Evolutionary conservation across 1,284 basidiomycete species (phyloP).

Genomic region (Baeospora myosura): DNA sequence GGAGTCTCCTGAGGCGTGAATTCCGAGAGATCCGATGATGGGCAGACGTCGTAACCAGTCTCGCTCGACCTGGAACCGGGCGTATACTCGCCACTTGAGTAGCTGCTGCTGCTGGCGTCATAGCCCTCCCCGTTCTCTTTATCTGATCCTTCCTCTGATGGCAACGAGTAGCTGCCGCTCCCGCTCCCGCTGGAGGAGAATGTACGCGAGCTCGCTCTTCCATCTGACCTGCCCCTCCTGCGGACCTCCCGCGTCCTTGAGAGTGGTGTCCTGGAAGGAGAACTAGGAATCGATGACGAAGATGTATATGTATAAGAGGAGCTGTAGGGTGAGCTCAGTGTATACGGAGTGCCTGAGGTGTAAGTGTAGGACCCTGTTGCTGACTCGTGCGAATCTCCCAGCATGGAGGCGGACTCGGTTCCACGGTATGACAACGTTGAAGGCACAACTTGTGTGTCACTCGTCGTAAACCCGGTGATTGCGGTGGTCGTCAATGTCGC

Average conservation of each 20-base stretch:
- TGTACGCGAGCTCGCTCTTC: constrained; percentile 30
- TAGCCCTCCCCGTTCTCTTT: constrained; percentile 17
- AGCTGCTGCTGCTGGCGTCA: constrained; percentile 18
- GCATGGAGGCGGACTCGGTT: constrained; percentile 46
- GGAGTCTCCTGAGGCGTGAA: constrained; percentile 19
- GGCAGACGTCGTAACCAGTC: constrained; percentile 43
- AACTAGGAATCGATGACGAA: constrained; percentile 18
- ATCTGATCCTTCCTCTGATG: constrained; percentile 16
- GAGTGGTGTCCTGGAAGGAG: constrained; percentile 27
- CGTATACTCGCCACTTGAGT: constrained; percentile 15
- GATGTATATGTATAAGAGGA: constrained; percentile 22
- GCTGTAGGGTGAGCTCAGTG: constrained; percentile 21
- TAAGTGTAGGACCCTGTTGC: constrained; percentile 23
- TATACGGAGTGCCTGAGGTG: constrained; percentile 22
- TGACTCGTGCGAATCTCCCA: constrained; percentile 48
- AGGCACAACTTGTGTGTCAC: constrained; percentile 39
- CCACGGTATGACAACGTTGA: constrained; percentile 52
- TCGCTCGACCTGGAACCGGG: constrained; percentile 30
- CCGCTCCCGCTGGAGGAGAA: constrained; percentile 26
- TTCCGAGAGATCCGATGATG: constrained; percentile 39
- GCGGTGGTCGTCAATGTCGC: constrained; percentile 4
- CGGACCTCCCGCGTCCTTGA: constrained; percentile 54
- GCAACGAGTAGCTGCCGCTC: constrained; percentile 9
- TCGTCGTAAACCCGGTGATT: constrained; percentile 27
- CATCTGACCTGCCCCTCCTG: constrained; percentile 31